Evolutionary conservation across 768 basidiomycete species (phyloP), one percentile per base, ranked within the genome.

Genomic region (Lactarius akahatsu): DNA sequence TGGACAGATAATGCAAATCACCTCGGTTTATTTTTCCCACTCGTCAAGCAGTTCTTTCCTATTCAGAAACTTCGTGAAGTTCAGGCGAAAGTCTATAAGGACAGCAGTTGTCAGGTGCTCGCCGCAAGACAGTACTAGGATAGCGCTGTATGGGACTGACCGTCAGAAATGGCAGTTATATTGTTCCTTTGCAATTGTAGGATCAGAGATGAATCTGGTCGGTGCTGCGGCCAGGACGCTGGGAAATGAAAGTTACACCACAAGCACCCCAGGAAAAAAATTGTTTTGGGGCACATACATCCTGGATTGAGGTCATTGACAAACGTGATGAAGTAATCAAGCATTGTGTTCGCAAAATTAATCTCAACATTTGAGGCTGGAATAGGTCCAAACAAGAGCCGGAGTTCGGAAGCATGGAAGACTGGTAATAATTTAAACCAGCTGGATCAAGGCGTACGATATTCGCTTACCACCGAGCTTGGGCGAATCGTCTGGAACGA

Each of bases 321-420:
- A 69, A 87, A 87, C 59, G 80, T 82, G 75, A 87, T 78, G 69
- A 83, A 87, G 61, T 83, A 84, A 67, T 82, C 82, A 2, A 79
- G 76, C 75, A 82, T 77, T 62, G 77, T 77, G 38, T 80, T 79
- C 1, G 86, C 77, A 45, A 87, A 83, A 0, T 74, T 77, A 10
- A 62, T 73, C 68, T 86, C 82, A 6, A 80, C 71, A 26, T 13
- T 57, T 1, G 77, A 13, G n/a, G 76, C 75, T 3, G 82, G 80
- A 2, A 82, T 74, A 0, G 80, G 80, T 0, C 84, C 85, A 66
- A 84, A 85, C 2, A 86, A 71, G 15, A 86, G 71, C 26, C 65
- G 66, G 6, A 86, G 73, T 64, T 86, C 85, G 0, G 82, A 83
- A 0, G 74, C 80, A 72, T 86, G 84, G 57, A 76, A 75, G 20